phyloP scores from a whole-genome alignment of 1,139 yeast genomes.

The Zygosaccharomyces pseudobailii region DNA sequence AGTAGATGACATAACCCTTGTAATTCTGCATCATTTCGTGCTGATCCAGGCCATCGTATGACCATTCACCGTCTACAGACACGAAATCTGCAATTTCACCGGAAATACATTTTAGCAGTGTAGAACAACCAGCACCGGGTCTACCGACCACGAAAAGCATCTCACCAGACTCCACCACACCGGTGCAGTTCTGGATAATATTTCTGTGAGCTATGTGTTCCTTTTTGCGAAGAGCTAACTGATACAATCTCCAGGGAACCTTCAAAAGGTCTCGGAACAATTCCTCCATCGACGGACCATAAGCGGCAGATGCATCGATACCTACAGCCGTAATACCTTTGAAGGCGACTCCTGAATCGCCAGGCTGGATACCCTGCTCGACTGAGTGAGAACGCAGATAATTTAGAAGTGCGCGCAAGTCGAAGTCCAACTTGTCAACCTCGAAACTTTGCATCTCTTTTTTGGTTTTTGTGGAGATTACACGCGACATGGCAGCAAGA shows the following conservation, averaged over 20 bases:
- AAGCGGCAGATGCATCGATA: constrained; percentile 49
- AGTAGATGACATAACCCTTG: constrained; percentile 52
- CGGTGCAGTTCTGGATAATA: constrained; percentile 44
- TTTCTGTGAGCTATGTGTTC: constrained; percentile 41
- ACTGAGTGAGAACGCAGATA: constrained; percentile 35
- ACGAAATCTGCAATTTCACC: constrained; percentile 46
- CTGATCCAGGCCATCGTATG: constrained; percentile 50
- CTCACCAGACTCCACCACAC: constrained; percentile 55
- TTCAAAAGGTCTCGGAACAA: constrained; percentile 35
- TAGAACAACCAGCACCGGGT: constrained; percentile 66
- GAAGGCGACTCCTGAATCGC: constrained; percentile 48
- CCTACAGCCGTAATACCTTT: constrained; percentile 44
- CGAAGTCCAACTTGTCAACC: constrained; percentile 39
- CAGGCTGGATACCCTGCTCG: constrained; percentile 44
- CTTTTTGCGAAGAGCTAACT: constrained; percentile 26
- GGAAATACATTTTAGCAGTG: constrained; percentile 50
- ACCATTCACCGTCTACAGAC: constrained; percentile 42
- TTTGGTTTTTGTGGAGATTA: constrained; percentile 40
- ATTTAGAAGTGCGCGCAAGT: constrained; percentile 38
- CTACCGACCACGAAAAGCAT: constrained; percentile 59
- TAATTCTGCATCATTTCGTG: constrained; percentile 45
- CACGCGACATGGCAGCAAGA: constrained; percentile 41
- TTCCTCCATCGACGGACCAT: constrained; percentile 47
- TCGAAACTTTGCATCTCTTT: constrained; percentile 37
- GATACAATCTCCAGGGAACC: constrained; percentile 29